A percentile compares a stretch with the other conserved stretches of the same genome.
These are phyloP conservation scores for Trichoderma atroviride DNA, from an alignment of 2,329 filamentous ascomycete species.

Conservation along the genomic window DNA sequence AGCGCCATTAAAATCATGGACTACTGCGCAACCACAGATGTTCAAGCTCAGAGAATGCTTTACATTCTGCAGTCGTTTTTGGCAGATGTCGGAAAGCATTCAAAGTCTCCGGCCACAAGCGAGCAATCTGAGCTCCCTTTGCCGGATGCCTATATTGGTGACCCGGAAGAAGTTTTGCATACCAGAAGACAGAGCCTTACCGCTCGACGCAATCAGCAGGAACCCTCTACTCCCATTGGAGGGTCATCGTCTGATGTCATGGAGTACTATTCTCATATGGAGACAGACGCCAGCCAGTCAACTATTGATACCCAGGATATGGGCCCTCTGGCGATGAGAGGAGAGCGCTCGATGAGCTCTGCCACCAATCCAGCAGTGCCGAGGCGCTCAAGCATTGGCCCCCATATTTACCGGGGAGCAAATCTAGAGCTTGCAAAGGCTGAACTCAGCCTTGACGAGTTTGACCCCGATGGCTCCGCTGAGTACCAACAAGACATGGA, in stretches of 20 bases:
- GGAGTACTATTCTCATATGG: conserved; percentile 9
- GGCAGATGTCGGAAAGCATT: conserved; percentile 27
- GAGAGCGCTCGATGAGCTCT: background rate
- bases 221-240: conserved; percentile 4
- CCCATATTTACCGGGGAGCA: background rate
- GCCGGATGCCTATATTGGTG: conserved; percentile 8
- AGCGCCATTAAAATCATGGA: conserved; percentile 53
- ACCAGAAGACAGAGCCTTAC: conserved; percentile 19
- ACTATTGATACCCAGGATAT: background rate
- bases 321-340: conserved; percentile 3
- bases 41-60: conserved; percentile 52
- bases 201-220: conserved; percentile 12
- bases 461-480: background rate
- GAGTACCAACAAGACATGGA: background rate
- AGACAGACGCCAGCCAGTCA: background rate
- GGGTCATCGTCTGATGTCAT: conserved; percentile 11
- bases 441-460: conserved; percentile 9
- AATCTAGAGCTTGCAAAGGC: background rate
- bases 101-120: conserved; percentile 2
- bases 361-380: background rate
- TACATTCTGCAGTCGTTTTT: conserved; percentile 55
- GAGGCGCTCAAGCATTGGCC: background rate
- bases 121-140: conserved; percentile 4
- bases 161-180: conserved; percentile 21
- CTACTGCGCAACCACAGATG: conserved; percentile 52